phyloP scores from a whole-genome alignment of 441 rosid genomes.

The Arabidopsis hybrid region DNA sequence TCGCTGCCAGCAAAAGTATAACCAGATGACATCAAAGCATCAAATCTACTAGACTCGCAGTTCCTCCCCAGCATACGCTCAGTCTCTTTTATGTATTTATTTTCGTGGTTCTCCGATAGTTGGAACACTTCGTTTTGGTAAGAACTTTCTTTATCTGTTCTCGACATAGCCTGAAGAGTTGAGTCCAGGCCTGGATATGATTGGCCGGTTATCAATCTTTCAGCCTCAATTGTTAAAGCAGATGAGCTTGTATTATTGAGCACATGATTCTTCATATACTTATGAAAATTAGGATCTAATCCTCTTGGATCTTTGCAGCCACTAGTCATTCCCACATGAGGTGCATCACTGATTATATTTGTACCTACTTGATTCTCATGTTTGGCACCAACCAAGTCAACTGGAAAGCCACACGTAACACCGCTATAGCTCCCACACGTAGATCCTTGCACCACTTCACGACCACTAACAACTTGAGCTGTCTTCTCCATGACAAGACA shows the following conservation, averaged over 20 bases:
- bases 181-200: constrained; percentile 51
- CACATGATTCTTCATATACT: constrained; percentile 48
- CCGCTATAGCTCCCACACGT: constrained; percentile 49
- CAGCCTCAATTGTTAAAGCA: constrained; percentile 56
- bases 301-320: constrained; percentile 49
- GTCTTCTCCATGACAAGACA: constrained; percentile 46
- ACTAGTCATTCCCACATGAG: constrained; percentile 53
- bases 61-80: constrained; percentile 50
- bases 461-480: constrained; percentile 49
- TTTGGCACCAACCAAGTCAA: constrained; percentile 52
- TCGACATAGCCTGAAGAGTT: constrained; percentile 44
- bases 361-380: constrained; percentile 54
- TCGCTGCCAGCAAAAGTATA: constrained; percentile 76
- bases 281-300: constrained; percentile 46
- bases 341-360: constrained; percentile 41
- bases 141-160: constrained; percentile 47
- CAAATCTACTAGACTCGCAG: constrained; percentile 49
- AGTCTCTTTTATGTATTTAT: constrained; percentile 47
- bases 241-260: constrained; percentile 44
- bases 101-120: constrained; percentile 51
- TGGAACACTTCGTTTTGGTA: constrained; percentile 47
- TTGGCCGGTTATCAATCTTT: constrained; percentile 48
- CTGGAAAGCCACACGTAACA: constrained; percentile 47
- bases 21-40: constrained; percentile 49
- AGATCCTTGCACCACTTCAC: constrained; percentile 50